Base-by-base conservation (phyloP, 1,139 yeast genomes). In the Yamadazyma dendronema region DNA sequence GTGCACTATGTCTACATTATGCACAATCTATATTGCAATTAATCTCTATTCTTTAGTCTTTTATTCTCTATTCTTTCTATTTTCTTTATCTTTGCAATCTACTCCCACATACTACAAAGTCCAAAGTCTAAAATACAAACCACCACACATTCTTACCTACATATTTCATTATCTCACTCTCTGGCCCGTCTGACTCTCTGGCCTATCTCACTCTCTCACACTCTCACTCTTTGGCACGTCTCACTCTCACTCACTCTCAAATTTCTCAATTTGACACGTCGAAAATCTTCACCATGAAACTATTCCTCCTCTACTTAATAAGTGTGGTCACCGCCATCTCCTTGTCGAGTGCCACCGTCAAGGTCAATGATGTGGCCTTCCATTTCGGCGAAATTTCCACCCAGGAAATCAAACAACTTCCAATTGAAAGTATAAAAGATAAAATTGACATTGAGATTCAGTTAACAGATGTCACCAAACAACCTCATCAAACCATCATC, bases 341-440 rank as follows among this genome's bases (percentile, higher is more conserved):
- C 8, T 47, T 62, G 28, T 40, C 56, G 6, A 54, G 53, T 34
- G 73, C 72, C 3, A 42, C 54, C 6, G 52, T 67, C 28, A 53
- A 50, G 27, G 56, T 64, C 30, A 60, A 58, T 31, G 54, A 51
- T 19, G 43, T 56, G 15, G 36, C 46, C 11, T 52, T 64, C 28
- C 50, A 55, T 26, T 54, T 59, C 41, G 74, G 73, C 3, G 73
- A 67, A 46, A 42, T 66, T 33, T 56, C 57, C 39, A 66, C 73
- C 12, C 63, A 54, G 38, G 67, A 62, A 44, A 52, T 66, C 38
- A 62, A 59, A 41, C 61, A 49, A 39, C 52, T 69, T 34, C 31
- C 56, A 3, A 40, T 70, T 33, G 65, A 62, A 17, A 44, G 61
- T 3, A 55, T 63, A 22, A 64, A 59, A 43, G 74, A 68, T 40